Evolutionary conservation across 768 basidiomycete genomes (phyloP).

Genomic region (Cyclocybe cylindracea): DNA sequence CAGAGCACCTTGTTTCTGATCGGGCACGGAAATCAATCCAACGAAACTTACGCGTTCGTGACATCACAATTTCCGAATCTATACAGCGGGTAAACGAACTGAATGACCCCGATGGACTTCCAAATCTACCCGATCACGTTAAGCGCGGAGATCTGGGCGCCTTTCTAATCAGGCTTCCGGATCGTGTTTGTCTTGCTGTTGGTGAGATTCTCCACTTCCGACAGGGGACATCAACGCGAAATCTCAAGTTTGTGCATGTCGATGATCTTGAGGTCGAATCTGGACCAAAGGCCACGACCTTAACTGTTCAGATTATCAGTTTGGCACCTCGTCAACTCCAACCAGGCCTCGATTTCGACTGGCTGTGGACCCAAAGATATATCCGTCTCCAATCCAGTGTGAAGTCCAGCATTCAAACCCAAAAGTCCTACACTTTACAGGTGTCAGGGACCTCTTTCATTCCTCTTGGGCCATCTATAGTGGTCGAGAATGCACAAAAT

Average conservation of each 20-base stretch:
- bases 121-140: neutral
- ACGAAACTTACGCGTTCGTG: no score
- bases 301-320: conserved; percentile 5
- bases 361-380: conserved; percentile 10
- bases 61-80: neutral
- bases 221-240: conserved; percentile 1
- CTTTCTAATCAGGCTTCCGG: neutral
- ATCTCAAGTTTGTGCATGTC: neutral
- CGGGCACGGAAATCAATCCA: no score
- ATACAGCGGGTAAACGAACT: neutral
- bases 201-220: conserved; percentile 7
- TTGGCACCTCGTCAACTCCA: neutral
- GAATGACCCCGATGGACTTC: neutral
- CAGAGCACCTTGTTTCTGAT: no score
- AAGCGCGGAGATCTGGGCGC: conserved; percentile 11
- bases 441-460: neutral
- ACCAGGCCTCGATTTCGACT: no score
- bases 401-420: neutral
- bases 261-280: conserved; percentile 2
- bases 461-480: no score
- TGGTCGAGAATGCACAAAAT: no score
- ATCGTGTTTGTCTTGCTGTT: conserved; percentile 7
- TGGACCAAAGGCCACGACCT: neutral
- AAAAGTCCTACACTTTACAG: neutral
- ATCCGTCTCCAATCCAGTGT: conserved; percentile 1